Conservation (phyloP, 768 basidiomycete species). For the Russula sp. region DNA sequence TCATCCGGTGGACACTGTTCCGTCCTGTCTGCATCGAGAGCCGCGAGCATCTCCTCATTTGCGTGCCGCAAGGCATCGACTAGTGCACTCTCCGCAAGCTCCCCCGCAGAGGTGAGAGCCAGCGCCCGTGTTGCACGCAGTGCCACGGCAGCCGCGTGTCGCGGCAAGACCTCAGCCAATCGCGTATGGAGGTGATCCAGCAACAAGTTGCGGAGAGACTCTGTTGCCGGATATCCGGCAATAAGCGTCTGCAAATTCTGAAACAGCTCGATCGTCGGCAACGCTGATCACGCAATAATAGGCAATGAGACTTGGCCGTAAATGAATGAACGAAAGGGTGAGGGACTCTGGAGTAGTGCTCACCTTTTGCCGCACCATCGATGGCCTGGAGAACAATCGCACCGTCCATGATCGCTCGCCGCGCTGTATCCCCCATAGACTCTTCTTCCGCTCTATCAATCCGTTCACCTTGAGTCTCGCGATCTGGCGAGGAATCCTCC, state of each 20-base stretch:
- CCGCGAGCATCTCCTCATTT: constrained; percentile 49
- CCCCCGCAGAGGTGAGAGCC: constrained; percentile 28
- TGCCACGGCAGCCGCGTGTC: constrained; percentile 40
- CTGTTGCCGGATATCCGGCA: constrained; percentile 44
- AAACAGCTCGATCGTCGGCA: constrained; percentile 45
- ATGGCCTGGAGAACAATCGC: constrained; percentile 80
- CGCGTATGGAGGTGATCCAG: constrained; percentile 47
- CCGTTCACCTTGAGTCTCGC: constrained; percentile 33
- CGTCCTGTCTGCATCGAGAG: constrained; percentile 24
- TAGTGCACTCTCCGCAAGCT: constrained; percentile 48
- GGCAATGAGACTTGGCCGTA: background rate
- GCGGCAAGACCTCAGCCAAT: constrained; percentile 40
- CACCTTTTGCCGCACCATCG: constrained; percentile 70
- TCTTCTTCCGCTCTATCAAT: constrained; percentile 41
- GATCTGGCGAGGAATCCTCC: constrained; percentile 28
- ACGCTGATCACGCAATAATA: constrained; percentile 34
- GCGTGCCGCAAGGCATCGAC: constrained; percentile 53
- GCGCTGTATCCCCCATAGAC: constrained; percentile 52
- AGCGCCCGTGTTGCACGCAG: constrained; percentile 41
- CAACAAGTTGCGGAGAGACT: constrained; percentile 41
- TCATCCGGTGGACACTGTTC: constrained; percentile 32
- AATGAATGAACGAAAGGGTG: background rate
- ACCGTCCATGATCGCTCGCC: constrained; percentile 69
- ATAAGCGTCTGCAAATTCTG: constrained; percentile 44
- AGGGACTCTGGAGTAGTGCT: no score